phyloP scores from a whole-genome alignment of 768 basidiomycete species.

The Daedaleopsis sinensis region DNA sequence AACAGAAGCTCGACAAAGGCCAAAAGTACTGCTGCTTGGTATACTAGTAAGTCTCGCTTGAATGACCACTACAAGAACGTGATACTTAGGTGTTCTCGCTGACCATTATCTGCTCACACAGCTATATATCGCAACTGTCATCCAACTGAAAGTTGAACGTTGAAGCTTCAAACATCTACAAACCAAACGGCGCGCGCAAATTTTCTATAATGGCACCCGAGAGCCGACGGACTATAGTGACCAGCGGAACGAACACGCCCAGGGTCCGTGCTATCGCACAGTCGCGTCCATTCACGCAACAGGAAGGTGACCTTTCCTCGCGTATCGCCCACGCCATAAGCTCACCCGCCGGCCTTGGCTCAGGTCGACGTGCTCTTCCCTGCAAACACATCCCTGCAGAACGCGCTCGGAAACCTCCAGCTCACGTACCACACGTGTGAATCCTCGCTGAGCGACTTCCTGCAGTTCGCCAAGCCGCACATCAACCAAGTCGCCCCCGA shows the following conservation, averaged over 20 bases:
- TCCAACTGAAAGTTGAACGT: no score
- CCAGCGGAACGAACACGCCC: neutral
- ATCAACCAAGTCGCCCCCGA: slow-evolving; percentile 30
- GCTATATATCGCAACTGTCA: no score
- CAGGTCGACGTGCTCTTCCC: slow-evolving; percentile 71
- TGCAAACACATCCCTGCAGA: slow-evolving; percentile 41
- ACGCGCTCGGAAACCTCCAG: slow-evolving; percentile 42
- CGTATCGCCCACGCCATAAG: neutral
- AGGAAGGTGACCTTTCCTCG: slow-evolving; percentile 38
- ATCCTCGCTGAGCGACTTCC: slow-evolving; percentile 47
- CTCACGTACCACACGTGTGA: slow-evolving; percentile 49
- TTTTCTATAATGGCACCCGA: neutral
- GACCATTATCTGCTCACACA: no score
- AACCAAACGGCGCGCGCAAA: no score
- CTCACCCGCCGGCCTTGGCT: neutral
- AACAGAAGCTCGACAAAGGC: no score
- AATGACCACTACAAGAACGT: no score
- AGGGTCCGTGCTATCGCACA: neutral
- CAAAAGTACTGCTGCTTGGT: no score
- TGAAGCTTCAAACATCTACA: no score
- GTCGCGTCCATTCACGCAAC: slow-evolving; percentile 53
- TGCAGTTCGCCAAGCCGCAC: slow-evolving; percentile 36
- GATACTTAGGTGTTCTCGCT: no score
- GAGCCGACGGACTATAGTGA: neutral
- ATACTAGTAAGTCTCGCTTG: no score